These are phyloP conservation scores for Ceratocystis cacaofunesta DNA, from an alignment of 2,329 filamentous ascomycete genomes.

Conservation along the genomic window DNA sequence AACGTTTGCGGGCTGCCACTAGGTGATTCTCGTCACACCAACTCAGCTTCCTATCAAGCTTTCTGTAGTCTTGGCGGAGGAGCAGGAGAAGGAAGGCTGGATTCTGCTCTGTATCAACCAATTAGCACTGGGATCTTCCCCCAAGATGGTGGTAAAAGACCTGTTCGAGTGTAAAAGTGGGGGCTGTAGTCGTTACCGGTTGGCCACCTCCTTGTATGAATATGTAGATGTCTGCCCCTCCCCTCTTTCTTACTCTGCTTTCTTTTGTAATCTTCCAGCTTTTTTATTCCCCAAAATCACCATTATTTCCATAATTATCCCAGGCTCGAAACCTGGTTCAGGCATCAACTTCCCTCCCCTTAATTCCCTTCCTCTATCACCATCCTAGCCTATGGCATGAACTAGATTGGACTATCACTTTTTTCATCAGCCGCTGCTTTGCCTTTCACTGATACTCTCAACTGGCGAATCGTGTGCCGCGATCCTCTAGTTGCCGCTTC, in stretches of 20 bases:
- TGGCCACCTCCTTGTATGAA: not conserved
- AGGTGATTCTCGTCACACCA: not conserved
- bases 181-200: not conserved
- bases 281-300: not conserved
- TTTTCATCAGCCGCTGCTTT: not conserved
- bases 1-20: not conserved
- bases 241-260: not conserved
- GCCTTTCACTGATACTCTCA: not conserved
- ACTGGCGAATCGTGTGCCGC: not conserved
- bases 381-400: not conserved
- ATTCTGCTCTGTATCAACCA: not conserved
- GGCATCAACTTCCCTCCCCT: not conserved
- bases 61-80: not conserved
- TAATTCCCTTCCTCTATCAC: not conserved
- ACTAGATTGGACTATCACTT: not conserved
- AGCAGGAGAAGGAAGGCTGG: not conserved
- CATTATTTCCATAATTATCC: not conserved
- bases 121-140: not conserved
- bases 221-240: not conserved
- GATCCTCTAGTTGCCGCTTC: not conserved
- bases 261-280: not conserved
- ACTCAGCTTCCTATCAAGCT: not conserved
- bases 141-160: not conserved
- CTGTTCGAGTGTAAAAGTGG: not conserved
- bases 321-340: not conserved